These are phyloP conservation scores for Alternaria brassicicola DNA, from an alignment of 2,329 filamentous ascomycete species.

Conservation along the genomic window DNA sequence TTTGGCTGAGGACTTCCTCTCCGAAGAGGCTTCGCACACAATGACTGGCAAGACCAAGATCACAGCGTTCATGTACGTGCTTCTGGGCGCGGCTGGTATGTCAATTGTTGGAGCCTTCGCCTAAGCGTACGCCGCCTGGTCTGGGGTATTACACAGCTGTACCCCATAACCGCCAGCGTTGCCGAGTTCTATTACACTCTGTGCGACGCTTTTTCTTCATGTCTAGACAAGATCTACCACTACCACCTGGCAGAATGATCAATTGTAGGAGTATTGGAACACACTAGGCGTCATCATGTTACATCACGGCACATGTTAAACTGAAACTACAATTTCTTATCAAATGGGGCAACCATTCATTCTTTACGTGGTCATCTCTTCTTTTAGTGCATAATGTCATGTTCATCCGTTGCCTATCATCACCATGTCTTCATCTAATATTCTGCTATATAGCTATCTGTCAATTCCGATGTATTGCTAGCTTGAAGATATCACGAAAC, in stretches of 20 bases:
- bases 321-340: slow-evolving; percentile 21
- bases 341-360: slow-evolving; percentile 46
- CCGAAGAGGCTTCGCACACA: slow-evolving; percentile 51
- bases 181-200: slow-evolving; percentile 12
- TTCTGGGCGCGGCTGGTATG: slow-evolving; percentile 49
- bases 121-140: background rate
- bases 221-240: background rate
- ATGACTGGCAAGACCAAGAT: slow-evolving; percentile 62
- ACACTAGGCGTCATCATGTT: slow-evolving; percentile 1
- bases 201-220: slow-evolving; percentile 5
- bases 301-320: slow-evolving; percentile 8
- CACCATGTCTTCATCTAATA: slow-evolving; percentile 10
- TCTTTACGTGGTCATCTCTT: slow-evolving; percentile 41
- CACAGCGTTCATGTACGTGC: slow-evolving; percentile 55
- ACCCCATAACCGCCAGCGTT: background rate
- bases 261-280: slow-evolving; percentile 23
- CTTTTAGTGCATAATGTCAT: slow-evolving; percentile 41
- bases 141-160: too few relatives aligned
- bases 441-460: background rate
- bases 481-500: background rate
- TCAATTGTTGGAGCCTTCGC: slow-evolving; percentile 18
- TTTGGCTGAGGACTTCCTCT: slow-evolving; percentile 69
- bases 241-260: slow-evolving; percentile 4
- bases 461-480: background rate
- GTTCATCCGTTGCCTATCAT: slow-evolving; percentile 46